These are phyloP conservation scores for Exophiala sideris DNA, from an alignment of 2,329 filamentous ascomycete genomes.

Conservation along the genomic window DNA sequence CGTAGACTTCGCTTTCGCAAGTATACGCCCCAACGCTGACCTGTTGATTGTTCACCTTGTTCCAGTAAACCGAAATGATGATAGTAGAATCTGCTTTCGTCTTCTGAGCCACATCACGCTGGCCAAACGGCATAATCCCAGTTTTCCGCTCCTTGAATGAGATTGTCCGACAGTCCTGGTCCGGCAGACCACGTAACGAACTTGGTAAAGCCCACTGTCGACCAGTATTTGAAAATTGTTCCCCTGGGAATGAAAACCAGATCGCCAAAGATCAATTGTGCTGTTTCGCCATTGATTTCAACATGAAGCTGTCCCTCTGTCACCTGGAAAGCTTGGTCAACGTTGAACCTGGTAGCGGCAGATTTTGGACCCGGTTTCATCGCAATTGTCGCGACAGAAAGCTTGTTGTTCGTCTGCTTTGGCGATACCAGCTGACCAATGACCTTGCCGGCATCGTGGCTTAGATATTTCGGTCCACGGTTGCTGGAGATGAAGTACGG, in stretches of 20 bases:
- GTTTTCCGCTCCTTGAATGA: conserved; percentile 10
- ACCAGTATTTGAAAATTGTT: conserved; percentile 21
- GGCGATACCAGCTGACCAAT: conserved; percentile 16
- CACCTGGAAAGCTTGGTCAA: conserved; percentile 23
- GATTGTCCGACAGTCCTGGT: conserved; percentile 15
- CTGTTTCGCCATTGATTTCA: conserved; percentile 15
- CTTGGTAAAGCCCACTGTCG: conserved; percentile 21
- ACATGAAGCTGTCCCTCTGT: conserved; percentile 21
- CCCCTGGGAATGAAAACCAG: conserved; percentile 21
- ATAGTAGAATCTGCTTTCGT: neutral
- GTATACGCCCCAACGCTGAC: too few relatives aligned
- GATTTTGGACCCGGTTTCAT: conserved; percentile 10
- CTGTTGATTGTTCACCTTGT: neutral
- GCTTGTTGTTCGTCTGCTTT: conserved; percentile 17
- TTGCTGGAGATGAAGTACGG: conserved; percentile 26
- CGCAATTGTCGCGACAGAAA: conserved; percentile 19
- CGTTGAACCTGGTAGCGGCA: conserved; percentile 3
- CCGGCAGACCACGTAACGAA: conserved; percentile 18
- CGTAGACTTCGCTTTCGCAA: too few relatives aligned
- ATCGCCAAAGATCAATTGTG: conserved; percentile 21
- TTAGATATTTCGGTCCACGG: conserved; percentile 23
- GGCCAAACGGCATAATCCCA: conserved; percentile 21
- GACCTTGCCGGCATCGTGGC: conserved; percentile 9
- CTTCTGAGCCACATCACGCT: neutral
- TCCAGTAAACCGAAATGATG: neutral